phyloP scores from a whole-genome alignment of 208 protist species.

The Wallacemonas collosoma region DNA sequence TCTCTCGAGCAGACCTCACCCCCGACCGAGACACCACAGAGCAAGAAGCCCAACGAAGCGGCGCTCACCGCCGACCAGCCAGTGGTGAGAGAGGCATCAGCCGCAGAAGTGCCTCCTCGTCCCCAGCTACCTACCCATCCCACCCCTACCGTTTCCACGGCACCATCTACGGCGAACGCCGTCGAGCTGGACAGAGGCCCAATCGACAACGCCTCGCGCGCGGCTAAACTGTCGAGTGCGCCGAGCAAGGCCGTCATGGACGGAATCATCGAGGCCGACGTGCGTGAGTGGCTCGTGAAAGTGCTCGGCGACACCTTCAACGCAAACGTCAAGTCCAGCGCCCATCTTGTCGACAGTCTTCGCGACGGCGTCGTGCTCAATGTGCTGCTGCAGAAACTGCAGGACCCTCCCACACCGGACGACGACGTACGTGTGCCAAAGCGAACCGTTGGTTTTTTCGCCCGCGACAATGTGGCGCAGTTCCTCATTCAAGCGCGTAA shows the following conservation, averaged over 20 bases:
- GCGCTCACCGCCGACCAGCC: too few species aligned
- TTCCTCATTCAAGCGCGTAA: conserved; percentile 49
- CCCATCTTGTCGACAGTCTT: conserved; percentile 69
- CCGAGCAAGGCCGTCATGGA: conserved; percentile 44
- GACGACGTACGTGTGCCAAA: conserved; percentile 55
- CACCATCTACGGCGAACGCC: neutral
- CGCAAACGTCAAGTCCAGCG: conserved; percentile 25
- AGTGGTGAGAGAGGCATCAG: too few species aligned
- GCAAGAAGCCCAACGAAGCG: neutral
- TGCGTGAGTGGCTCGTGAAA: conserved; percentile 61
- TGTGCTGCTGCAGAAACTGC: conserved; percentile 73
- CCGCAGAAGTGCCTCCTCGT: neutral
- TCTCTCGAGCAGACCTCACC: neutral
- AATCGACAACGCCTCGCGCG: conserved; percentile 9
- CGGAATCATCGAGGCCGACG: conserved; percentile 59
- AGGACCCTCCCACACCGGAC: conserved; percentile 47
- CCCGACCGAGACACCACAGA: neutral
- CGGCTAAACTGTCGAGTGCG: conserved; percentile 24
- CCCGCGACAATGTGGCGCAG: conserved; percentile 70
- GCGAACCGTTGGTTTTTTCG: conserved; percentile 64
- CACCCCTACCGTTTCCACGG: neutral
- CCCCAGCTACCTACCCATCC: neutral
- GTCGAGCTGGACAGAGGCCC: conserved; percentile 8
- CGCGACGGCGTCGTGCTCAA: conserved; percentile 65
- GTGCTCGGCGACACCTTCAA: conserved; percentile 58